phyloP scores from a whole-genome alignment of 2,329 filamentous ascomycete genomes.

The Hypoxylon sp. region DNA sequence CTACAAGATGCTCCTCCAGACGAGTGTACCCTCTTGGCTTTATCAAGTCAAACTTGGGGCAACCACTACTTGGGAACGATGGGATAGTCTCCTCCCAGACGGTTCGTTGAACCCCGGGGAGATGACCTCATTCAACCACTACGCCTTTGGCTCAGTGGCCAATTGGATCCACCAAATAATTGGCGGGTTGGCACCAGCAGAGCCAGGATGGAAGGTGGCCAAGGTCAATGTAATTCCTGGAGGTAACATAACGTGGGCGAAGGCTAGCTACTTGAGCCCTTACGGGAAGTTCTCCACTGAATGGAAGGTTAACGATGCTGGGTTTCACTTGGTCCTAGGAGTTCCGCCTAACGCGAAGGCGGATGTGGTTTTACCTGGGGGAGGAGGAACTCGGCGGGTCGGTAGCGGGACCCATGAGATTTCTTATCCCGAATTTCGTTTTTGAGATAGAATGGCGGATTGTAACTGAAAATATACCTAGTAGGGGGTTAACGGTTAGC shows the following conservation, averaged over 20 bases:
- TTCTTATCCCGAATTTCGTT: conserved; percentile 32
- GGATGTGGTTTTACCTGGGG: conserved; percentile 43
- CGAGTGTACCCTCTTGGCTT: conserved; percentile 63
- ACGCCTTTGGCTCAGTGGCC: conserved; percentile 64
- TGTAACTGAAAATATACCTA: too few relatives aligned
- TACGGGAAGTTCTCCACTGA: conserved; percentile 53
- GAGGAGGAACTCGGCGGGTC: conserved; percentile 30
- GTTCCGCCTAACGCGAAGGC: conserved; percentile 50
- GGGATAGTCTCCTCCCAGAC: conserved; percentile 63
- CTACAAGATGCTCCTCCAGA: conserved; percentile 66
- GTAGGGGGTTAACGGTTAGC: too few relatives aligned
- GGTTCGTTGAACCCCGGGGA: conserved; percentile 61
- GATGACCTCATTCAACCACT: conserved; percentile 68
- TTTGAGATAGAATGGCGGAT: not conserved
- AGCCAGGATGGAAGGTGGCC: conserved; percentile 60
- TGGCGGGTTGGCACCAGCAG: conserved; percentile 59
- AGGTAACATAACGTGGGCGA: conserved; percentile 56
- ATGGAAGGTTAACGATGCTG: conserved; percentile 51
- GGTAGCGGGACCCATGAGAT: conserved; percentile 49
- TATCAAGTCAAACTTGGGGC: conserved; percentile 63
- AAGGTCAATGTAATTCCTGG: conserved; percentile 57
- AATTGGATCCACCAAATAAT: conserved; percentile 63
- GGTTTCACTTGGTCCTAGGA: conserved; percentile 43
- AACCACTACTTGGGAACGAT: conserved; percentile 67
- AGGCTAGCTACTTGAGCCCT: conserved; percentile 52